A percentile compares a stretch with the other conserved stretches of the same genome.
phyloP scores from a whole-genome alignment of 345 rosid genomes.

The Raphanus sativus region DNA sequence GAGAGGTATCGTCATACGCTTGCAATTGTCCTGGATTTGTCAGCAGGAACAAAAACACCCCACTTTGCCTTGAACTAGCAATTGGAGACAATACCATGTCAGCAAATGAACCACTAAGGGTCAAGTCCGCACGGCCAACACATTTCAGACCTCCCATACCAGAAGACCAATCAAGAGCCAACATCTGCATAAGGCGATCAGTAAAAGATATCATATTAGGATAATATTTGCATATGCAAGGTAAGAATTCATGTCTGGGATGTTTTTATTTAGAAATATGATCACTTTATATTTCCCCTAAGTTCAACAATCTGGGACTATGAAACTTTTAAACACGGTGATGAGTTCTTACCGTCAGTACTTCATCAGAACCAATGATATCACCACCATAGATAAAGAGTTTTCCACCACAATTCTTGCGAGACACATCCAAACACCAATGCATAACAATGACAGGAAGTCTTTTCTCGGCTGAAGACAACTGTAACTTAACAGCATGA shows the following conservation, averaged over 20 bases:
- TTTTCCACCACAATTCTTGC: constrained; percentile 52
- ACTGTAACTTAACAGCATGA: constrained; percentile 64
- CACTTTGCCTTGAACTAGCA: constrained; percentile 42
- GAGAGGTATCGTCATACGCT: constrained; percentile 56
- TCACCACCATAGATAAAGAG: constrained; percentile 87
- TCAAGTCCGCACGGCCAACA: constrained; percentile 60
- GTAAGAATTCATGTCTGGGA: constrained; percentile 18
- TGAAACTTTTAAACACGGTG: constrained; percentile 5
- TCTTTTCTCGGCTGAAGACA: constrained; percentile 70
- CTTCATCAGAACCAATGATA: constrained; percentile 83
- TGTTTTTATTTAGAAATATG: constrained; percentile 16
- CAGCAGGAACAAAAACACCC: constrained; percentile 50
- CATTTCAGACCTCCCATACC: constrained; percentile 64
- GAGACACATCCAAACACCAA: constrained; percentile 56
- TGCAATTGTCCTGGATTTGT: constrained; percentile 78
- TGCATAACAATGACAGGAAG: constrained; percentile 76
- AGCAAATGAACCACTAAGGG: constrained; percentile 73
- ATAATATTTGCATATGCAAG: constrained; percentile 13
- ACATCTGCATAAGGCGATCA: constrained; percentile 49
- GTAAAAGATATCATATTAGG: constrained; percentile 25
- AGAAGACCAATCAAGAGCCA: constrained; percentile 75
- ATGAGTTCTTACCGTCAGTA: constrained; percentile 57
- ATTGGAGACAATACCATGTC: constrained; percentile 74
- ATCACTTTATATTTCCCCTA: neutral
- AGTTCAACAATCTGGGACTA: constrained; percentile 23